Percentiles rank a stretch among this genome's conserved stretches.
Evolutionary conservation across 1,284 basidiomycete species (phyloP).

Genomic region (Pseudozyma pruni): DNA sequence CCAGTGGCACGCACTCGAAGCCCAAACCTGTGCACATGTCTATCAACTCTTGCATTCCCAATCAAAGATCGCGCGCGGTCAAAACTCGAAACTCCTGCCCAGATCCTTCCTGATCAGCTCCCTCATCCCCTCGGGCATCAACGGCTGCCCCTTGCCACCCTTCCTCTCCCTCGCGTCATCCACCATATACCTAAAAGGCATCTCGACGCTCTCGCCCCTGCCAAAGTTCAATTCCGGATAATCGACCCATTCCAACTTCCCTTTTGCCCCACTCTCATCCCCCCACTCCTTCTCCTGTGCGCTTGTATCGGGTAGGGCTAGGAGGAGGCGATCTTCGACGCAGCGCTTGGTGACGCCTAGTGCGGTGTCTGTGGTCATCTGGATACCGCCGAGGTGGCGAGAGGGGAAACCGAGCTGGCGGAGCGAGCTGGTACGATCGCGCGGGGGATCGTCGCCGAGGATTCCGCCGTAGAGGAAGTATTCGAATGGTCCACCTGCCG

Average conservation of each 20-base stretch:
- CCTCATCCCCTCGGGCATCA: constrained; percentile 60
- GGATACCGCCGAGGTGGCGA: constrained; percentile 71
- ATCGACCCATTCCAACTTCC: constrained; percentile 53
- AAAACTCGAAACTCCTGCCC: constrained; percentile 59
- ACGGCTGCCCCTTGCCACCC: constrained; percentile 17
- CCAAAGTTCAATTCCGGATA: constrained; percentile 63
- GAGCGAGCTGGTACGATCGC: constrained; percentile 84
- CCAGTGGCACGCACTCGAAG: too few species aligned
- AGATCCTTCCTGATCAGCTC: constrained; percentile 56
- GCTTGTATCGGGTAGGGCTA: constrained; percentile 27
- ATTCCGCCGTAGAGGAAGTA: constrained; percentile 68
- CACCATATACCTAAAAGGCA: constrained; percentile 62
- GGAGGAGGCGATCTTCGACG: constrained; percentile 74
- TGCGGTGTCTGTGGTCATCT: constrained; percentile 99
- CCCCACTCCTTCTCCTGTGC: constrained; percentile 26
- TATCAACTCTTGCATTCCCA: too few species aligned
- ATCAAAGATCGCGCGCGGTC: too few species aligned
- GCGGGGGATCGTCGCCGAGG: constrained; percentile 86
- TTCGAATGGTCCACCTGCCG: constrained; percentile 54
- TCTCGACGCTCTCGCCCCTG: constrained; percentile 57
- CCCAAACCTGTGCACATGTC: too few species aligned
- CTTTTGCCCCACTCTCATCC: constrained; percentile 11
- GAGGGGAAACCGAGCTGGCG: constrained; percentile 84
- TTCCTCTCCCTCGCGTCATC: constrained; percentile 7
- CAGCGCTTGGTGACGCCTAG: constrained; percentile 90